Percentiles rank a stretch among this genome's conserved stretches.
phyloP scores from a whole-genome alignment of 2,329 filamentous ascomycete species.

The Trichoderma oligosporum region DNA sequence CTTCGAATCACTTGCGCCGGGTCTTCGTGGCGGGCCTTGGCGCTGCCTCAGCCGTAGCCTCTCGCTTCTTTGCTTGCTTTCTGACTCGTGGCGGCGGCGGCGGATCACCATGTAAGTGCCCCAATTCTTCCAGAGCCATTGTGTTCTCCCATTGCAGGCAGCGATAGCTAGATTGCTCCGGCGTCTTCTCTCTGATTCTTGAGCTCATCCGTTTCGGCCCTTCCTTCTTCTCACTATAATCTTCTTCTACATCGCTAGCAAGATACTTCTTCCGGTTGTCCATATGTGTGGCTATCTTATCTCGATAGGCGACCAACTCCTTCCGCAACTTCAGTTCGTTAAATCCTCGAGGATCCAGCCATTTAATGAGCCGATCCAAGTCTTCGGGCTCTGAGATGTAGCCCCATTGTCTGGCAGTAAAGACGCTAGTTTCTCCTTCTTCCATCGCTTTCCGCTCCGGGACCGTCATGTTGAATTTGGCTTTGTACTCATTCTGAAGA shows the following conservation, averaged over 20 bases:
- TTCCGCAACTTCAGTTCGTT: slow-evolving; percentile 87
- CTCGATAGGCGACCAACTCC: slow-evolving; percentile 72
- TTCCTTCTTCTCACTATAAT: slow-evolving; percentile 40
- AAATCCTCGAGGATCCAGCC: slow-evolving; percentile 82
- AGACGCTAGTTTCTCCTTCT: slow-evolving; percentile 77
- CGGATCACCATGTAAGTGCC: slow-evolving; percentile 54
- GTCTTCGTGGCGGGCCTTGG: slow-evolving; percentile 31
- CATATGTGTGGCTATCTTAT: slow-evolving; percentile 77
- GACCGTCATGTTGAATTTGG: slow-evolving; percentile 76
- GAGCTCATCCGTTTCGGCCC: slow-evolving; percentile 44
- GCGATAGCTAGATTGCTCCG: slow-evolving; percentile 45
- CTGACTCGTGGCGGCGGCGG: slow-evolving; percentile 49
- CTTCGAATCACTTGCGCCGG: slow-evolving; percentile 25
- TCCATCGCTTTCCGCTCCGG: slow-evolving; percentile 80
- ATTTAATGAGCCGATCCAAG: slow-evolving; percentile 74
- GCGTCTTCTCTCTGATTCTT: slow-evolving; percentile 45
- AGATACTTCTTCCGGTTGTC: slow-evolving; percentile 70
- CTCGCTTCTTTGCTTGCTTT: slow-evolving; percentile 52
- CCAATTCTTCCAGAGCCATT: slow-evolving; percentile 54
- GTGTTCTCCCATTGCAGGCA: slow-evolving; percentile 55
- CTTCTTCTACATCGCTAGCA: slow-evolving; percentile 38
- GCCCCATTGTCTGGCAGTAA: slow-evolving; percentile 78
- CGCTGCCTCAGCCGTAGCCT: slow-evolving; percentile 35
- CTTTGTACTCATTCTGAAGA: slow-evolving; percentile 69
- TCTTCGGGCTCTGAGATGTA: slow-evolving; percentile 80